Percentiles rank a stretch among this genome's conserved stretches.
Conservation (phyloP, 345 rosid genomes). For the Brassica rapa region DNA sequence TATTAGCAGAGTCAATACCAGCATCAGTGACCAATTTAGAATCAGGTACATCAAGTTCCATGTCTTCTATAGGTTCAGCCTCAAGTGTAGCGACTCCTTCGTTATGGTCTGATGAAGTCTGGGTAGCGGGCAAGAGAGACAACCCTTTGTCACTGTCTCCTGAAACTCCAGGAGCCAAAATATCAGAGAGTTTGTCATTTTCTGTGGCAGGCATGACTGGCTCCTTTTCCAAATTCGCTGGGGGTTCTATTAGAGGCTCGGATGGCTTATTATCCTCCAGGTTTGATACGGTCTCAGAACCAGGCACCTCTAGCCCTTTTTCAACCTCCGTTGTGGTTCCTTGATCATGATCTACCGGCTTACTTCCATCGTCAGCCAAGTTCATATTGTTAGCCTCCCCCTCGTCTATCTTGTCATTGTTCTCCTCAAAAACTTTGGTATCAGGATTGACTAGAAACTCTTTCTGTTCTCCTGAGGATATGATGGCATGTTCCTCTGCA, state of each 20-base stretch:
- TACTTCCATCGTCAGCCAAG: constrained; percentile 23
- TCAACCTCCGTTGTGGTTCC: constrained; percentile 21
- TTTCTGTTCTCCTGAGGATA: constrained; percentile 24
- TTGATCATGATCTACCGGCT: constrained; percentile 12
- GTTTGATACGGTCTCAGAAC: constrained; percentile 21
- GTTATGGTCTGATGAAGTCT: constrained; percentile 23
- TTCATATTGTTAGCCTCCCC: constrained; percentile 5
- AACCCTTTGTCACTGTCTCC: constrained; percentile 14
- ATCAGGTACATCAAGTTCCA: constrained; percentile 32
- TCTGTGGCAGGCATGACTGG: constrained; percentile 24
- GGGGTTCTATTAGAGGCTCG: constrained; percentile 27
- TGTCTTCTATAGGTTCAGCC: constrained; percentile 31
- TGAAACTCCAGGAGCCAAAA: constrained; percentile 33
- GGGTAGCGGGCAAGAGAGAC: constrained; percentile 31
- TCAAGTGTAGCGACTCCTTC: constrained; percentile 30
- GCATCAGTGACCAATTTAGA: constrained; percentile 31
- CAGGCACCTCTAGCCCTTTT: constrained; percentile 19
- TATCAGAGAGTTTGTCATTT: constrained; percentile 29
- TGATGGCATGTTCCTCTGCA: constrained; percentile 4
- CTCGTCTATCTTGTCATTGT: constrained; percentile 6
- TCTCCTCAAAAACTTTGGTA: constrained; percentile 31
- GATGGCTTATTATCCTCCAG: constrained; percentile 24
- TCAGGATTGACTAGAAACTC: constrained; percentile 34
- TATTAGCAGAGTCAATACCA: constrained; percentile 18
- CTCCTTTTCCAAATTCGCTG: constrained; percentile 24